Conservation (phyloP, 164 flowering plant species). For the Taxillus chinensis region DNA sequence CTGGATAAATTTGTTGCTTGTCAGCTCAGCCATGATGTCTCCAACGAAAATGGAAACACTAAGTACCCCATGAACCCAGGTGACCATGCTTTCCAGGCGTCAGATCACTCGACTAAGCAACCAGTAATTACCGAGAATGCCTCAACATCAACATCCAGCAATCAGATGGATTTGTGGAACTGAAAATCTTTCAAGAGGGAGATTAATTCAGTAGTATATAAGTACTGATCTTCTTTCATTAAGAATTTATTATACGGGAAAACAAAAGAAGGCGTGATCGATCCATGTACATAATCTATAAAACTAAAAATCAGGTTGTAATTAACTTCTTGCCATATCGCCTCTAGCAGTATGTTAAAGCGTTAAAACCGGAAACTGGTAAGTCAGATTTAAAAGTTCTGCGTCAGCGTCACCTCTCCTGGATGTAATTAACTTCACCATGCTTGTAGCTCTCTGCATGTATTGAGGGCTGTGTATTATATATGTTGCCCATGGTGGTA, state of each 20-base stretch:
- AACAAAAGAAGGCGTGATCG: background rate
- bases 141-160: constrained; percentile 22
- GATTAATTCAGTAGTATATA: background rate
- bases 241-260: constrained; percentile 2
- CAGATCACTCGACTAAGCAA: constrained; percentile 7
- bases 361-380: background rate
- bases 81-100: background rate
- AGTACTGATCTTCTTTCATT: constrained; percentile 3
- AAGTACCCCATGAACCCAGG: constrained; percentile 7
- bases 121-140: constrained; percentile 16
- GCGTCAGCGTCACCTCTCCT: too few relatives aligned
- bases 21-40: constrained; percentile 46
- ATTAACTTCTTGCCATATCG: background rate
- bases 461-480: background rate
- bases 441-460: too few relatives aligned
- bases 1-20: constrained; percentile 62
- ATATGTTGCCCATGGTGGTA: background rate
- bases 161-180: constrained; percentile 37
- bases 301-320: background rate
- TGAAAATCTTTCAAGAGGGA: constrained; percentile 7
- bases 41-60: constrained; percentile 14
- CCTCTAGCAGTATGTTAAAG: background rate
- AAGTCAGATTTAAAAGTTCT: background rate
- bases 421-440: too few relatives aligned
- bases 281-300: constrained; percentile 15